Base-by-base conservation (phyloP, 1,284 basidiomycete species). In the Kalmanozyma brasiliensis region DNA sequence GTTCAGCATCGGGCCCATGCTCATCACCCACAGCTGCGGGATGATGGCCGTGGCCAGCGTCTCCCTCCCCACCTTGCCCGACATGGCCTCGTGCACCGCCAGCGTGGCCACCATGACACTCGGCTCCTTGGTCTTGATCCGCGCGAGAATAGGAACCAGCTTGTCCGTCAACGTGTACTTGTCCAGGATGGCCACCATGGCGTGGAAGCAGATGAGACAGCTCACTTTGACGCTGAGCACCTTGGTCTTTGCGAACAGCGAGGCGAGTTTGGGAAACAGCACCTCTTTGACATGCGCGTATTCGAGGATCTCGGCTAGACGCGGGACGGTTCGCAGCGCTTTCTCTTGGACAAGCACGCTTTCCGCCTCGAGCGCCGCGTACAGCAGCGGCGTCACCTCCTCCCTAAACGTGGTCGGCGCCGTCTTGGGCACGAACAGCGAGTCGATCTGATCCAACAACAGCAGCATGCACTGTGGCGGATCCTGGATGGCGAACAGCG, bases 21-120 rank as follows among this genome's bases (percentile, higher is more conserved):
- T 62, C 73, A 82, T 79, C 26, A 67, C 49, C 77, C 78, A 80
- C 20, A 81, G 55, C 33, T 76, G 78, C 16, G 80, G 79, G 19
- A 80, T 74, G 44, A 81, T 70, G 14, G 69, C 63, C 0, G 91
- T 95, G 0, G 95, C 95, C 16, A 97, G 91, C 4, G 94, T 92
- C 83, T 97, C 94, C 41, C 93, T 87, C 73, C 97, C 94, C 4
- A 98, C 90, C 82, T 98, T 98, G 73, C 89, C 87, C 2, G 94
- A 92, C 93, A 98, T 96, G 4, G 91, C 92, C 83, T 97, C 94
- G 83, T 98, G 94, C 0, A 99, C 94, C 9, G 88, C 89, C 37
- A 98, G 84, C 0, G 94, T 96, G 1, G 93, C 92, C 87, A 79
- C 65, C 82, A 83, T 83, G 4, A 83, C 82, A n/a, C 76, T 77